Percentiles rank a stretch among this genome's conserved stretches.
Evolutionary conservation across 352 stramenopile genomes (phyloP).

Genomic region (Pythium scleroteichum): DNA sequence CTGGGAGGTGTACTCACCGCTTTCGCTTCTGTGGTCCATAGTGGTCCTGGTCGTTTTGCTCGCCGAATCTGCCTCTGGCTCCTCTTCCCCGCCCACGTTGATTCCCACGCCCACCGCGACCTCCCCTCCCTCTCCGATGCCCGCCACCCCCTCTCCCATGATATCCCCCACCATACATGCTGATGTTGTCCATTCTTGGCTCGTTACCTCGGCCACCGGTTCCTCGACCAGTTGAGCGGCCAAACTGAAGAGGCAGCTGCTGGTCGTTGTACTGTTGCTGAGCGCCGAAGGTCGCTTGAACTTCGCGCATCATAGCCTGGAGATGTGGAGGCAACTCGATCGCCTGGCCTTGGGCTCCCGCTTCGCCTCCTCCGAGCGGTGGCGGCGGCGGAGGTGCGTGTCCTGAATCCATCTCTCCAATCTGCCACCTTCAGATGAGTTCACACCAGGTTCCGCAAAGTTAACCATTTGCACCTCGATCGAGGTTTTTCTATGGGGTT

Average conservation of each 20-base stretch:
- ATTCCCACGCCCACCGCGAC: conserved; percentile 11
- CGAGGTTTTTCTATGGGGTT: conserved; percentile 4
- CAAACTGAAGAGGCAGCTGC: conserved; percentile 20
- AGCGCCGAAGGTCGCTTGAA: conserved; percentile 24
- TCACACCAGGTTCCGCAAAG: not conserved
- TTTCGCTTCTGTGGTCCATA: conserved; percentile 45
- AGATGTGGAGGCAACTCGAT: conserved; percentile 47
- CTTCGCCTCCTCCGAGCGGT: conserved; percentile 7
- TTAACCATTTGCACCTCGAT: conserved; percentile 7
- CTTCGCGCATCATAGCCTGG: conserved; percentile 55
- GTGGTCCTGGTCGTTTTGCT: conserved; percentile 8
- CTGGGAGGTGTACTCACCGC: conserved; percentile 22
- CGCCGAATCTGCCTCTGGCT: conserved; percentile 4
- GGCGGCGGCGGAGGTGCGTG: conserved; percentile 22
- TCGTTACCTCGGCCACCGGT: conserved; percentile 6
- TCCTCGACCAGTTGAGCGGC: conserved; percentile 2
- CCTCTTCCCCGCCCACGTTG: conserved; percentile 1
- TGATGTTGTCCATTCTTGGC: conserved; percentile 10
- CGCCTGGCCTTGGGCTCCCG: not conserved
- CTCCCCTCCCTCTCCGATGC: conserved; percentile 17
- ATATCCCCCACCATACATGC: not conserved
- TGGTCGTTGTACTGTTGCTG: conserved; percentile 9
- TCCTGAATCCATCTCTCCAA: conserved; percentile 9
- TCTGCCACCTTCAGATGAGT: not conserved
- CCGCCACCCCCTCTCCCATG: conserved; percentile 24